Evolutionary conservation across 768 basidiomycete genomes (phyloP).

Genomic region (Lepiota venenata): DNA sequence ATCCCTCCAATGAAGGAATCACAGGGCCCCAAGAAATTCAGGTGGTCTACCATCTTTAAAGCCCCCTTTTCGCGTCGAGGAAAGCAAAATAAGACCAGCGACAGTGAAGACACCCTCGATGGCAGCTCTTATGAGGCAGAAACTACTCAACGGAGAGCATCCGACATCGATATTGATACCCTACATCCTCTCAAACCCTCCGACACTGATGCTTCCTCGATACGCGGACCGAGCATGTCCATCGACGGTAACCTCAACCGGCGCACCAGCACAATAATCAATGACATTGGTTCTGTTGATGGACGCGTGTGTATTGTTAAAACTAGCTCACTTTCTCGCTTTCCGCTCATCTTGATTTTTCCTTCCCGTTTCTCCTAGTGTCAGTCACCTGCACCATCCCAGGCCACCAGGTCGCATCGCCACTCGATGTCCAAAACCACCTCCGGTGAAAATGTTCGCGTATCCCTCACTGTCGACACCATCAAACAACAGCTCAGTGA

Average conservation of each 20-base stretch:
- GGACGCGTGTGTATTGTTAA: constrained; percentile 3
- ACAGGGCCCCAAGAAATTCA: constrained; percentile 8
- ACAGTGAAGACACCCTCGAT: neutral
- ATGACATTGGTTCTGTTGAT: neutral
- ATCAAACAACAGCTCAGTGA: constrained; percentile 12
- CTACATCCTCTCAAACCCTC: neutral
- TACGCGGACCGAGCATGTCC: neutral
- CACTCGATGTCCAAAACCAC: constrained; percentile 5
- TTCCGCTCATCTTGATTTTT: neutral
- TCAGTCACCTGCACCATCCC: constrained; percentile 8
- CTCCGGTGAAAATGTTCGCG: constrained; percentile 7
- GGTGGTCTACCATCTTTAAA: constrained; percentile 1
- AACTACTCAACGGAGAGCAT: neutral
- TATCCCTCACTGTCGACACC: constrained; percentile 7
- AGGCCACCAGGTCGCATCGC: neutral
- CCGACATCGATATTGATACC: neutral
- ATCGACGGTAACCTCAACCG: neutral
- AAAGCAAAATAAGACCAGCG: neutral
- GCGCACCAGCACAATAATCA: neutral
- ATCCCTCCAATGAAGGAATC: neutral
- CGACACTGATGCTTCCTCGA: neutral
- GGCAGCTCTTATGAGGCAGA: constrained; percentile 1
- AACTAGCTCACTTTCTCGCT: neutral
- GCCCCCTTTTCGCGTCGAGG: constrained; percentile 7
- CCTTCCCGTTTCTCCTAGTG: neutral